phyloP scores from a whole-genome alignment of 2,329 filamentous ascomycete genomes.

The Eurotiales sp. region DNA sequence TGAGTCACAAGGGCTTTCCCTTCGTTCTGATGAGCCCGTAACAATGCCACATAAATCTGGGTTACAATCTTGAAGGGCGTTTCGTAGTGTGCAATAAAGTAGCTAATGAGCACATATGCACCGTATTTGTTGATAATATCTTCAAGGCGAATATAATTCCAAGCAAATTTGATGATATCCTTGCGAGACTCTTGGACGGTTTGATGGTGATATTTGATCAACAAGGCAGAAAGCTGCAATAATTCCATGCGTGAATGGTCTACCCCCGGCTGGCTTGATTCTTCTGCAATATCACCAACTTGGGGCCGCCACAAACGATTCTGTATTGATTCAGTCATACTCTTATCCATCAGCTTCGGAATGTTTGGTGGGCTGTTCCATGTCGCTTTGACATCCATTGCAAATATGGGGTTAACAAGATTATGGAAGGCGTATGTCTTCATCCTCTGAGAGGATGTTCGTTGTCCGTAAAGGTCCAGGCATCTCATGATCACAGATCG shows the following conservation, averaged over 20 bases:
- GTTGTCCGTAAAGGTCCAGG: conserved; percentile 79
- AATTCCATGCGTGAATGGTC: conserved; percentile 96
- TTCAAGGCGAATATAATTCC: conserved; percentile 97
- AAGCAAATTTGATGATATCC: conserved; percentile 98
- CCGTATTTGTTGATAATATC: conserved; percentile 99
- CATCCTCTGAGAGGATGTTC: conserved; percentile 75
- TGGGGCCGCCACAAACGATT: conserved; percentile 92
- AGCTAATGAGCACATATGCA: conserved; percentile 92
- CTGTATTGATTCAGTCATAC: conserved; percentile 85
- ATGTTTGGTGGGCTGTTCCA: conserved; percentile 60
- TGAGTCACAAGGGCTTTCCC: conserved; percentile 89
- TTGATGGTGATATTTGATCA: conserved; percentile 90
- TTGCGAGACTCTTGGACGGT: conserved; percentile 89
- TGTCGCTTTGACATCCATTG: conserved; percentile 88
- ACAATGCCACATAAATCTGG: conserved; percentile 86
- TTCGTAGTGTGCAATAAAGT: conserved; percentile 96
- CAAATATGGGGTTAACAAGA: conserved; percentile 91
- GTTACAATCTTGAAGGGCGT: conserved; percentile 93
- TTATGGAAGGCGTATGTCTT: conserved; percentile 92
- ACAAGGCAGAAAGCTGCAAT: conserved; percentile 86
- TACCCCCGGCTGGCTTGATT: conserved; percentile 77
- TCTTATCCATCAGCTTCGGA: conserved; percentile 75
- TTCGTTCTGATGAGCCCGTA: conserved; percentile 93
- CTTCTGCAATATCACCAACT: conserved; percentile 74
- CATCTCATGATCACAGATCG: conserved; percentile 77